Conservation (phyloP, 495 filamentous ascomycete genomes). For the Aspergillus kassunensis region DNA sequence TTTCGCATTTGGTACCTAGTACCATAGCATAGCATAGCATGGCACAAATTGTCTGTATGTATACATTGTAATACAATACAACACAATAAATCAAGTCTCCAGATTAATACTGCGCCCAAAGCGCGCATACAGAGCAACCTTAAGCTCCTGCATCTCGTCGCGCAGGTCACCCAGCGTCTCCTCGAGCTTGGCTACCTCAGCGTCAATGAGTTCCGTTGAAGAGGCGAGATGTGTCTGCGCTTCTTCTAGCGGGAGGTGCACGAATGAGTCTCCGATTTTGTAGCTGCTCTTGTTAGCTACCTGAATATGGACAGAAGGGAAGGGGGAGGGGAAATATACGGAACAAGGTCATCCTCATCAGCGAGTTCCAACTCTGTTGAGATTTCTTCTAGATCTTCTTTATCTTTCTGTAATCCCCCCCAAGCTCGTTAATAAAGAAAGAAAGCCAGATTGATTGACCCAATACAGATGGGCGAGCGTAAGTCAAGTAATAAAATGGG, state of each 20-base stretch:
- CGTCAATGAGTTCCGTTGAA: constrained; percentile 66
- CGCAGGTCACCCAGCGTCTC: constrained; percentile 66
- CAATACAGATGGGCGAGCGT: too few species aligned
- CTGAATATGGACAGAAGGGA: background rate
- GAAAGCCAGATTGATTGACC: too few species aligned
- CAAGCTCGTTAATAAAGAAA: background rate
- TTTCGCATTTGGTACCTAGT: too few species aligned
- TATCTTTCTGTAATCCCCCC: constrained; percentile 71
- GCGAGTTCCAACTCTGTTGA: constrained; percentile 87
- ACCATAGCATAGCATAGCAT: too few species aligned
- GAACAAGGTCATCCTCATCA: constrained; percentile 89
- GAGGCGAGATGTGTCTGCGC: constrained; percentile 77
- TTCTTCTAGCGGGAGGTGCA: constrained; percentile 76
- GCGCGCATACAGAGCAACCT: constrained; percentile 86
- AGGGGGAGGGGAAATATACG: constrained; percentile 50
- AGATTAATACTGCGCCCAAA: constrained; percentile 95
- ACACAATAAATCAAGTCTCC: constrained; percentile 77
- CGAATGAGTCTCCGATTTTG: constrained; percentile 93
- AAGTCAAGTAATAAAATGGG: too few species aligned
- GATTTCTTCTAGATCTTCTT: constrained; percentile 93
- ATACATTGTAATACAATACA: too few species aligned
- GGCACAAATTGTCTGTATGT: too few species aligned
- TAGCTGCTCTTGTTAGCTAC: constrained; percentile 54
- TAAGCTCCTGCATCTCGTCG: constrained; percentile 84
- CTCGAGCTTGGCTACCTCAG: constrained; percentile 71